Base-by-base conservation (phyloP, 2,329 filamentous ascomycete genomes). In the Fusarium buharicum region DNA sequence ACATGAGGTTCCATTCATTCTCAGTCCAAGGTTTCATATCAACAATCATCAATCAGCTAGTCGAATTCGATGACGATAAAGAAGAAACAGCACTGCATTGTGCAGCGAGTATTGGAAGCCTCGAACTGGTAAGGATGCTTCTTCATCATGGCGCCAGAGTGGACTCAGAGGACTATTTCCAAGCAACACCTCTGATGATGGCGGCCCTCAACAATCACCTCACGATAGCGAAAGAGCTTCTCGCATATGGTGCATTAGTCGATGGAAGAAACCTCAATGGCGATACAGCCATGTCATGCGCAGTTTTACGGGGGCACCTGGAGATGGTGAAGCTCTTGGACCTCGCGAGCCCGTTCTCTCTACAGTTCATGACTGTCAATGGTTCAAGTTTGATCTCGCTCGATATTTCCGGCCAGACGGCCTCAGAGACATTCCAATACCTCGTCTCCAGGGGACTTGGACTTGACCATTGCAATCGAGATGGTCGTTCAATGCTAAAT, bases 371-470 rank as follows among this genome's bases (percentile, higher is more conserved):
- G 10, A 13, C 4, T 11, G 6, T 24, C 1, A 4, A 22, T 0
- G 40, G 49, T 8, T 24, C 17, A 8, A 52, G 38, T 17, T 6
- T 52, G 0, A 14, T 46, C 13, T 3, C 13, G 3, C 5, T 11
- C 1, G 8, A 6, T 11, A 37, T 4, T 1, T 4, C 6, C 2
- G 14, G 3, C 8, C 6, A 4, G 2, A 16, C 18, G 3, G 8
- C 18, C 0, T 4, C 22, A 2, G n/a, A 14, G 3, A 33, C 4
- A 3, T 52, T 52, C 10, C 27, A 17, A 1, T 52, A 47, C 18
- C 27, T 52, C 0, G 8, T 39, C 1, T 52, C 50, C 2, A 46
- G 24, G 5, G 41, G 50, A 10, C 9, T 52, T 1, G n/a, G 27
- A 8, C 20, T 10, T 7, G 1, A 27, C 4, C 34, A 33, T 14